phyloP scores from a whole-genome alignment of 1,284 basidiomycete genomes.

The Tranzscheliella williamsii region DNA sequence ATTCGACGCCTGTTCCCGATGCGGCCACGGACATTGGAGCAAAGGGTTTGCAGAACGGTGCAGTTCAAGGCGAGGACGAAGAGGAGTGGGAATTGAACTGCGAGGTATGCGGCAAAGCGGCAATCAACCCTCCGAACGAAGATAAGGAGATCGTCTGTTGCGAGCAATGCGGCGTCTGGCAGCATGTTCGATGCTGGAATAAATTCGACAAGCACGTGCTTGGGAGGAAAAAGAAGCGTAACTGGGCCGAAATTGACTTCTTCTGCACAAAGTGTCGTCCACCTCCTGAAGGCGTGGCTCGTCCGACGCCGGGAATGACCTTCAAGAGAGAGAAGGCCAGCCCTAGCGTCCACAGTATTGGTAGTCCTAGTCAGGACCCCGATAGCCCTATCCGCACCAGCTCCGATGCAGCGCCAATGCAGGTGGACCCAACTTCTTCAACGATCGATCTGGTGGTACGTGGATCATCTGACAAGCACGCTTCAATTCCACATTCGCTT shows the following conservation, averaged over 20 bases:
- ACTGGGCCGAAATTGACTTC: conserved; percentile 52
- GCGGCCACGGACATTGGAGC: background rate
- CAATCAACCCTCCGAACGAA: conserved; percentile 71
- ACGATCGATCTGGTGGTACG: too few relatives aligned
- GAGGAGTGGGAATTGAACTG: conserved; percentile 82
- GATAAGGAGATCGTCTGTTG: conserved; percentile 76
- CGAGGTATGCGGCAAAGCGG: conserved; percentile 74
- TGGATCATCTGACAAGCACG: too few relatives aligned
- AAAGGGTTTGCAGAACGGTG: background rate
- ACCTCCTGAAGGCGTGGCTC: conserved; percentile 20
- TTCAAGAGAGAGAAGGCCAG: conserved; percentile 15
- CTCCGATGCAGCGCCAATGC: background rate
- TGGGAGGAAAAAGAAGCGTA: conserved; percentile 28
- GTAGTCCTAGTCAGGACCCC: conserved; percentile 7
- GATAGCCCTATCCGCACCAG: conserved; percentile 14
- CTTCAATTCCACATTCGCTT: too few relatives aligned
- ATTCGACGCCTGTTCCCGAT: conserved; percentile 21
- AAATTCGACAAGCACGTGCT: conserved; percentile 44
- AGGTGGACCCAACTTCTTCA: too few relatives aligned
- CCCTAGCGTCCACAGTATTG: conserved; percentile 11
- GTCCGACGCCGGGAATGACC: conserved; percentile 19
- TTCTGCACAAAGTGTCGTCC: conserved; percentile 45
- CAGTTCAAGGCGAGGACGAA: conserved; percentile 44
- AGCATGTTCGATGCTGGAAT: conserved; percentile 60
- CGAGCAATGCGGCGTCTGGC: conserved; percentile 76